Conservation (phyloP, 1,284 basidiomycete genomes). For the Boletus smithii region DNA sequence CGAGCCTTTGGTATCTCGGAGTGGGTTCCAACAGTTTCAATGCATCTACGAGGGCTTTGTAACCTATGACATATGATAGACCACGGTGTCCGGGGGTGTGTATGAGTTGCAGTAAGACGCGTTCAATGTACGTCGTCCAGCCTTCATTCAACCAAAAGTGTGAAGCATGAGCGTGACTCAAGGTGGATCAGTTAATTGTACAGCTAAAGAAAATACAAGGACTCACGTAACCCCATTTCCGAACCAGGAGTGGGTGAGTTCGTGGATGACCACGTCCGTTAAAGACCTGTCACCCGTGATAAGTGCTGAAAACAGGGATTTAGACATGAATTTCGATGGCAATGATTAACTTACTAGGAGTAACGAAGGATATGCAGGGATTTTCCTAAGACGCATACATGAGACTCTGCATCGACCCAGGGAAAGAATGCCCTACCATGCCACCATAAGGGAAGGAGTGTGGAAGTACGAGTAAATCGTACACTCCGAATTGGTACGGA, state of each 20-base stretch:
- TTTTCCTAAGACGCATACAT: slow-evolving; percentile 57
- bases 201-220: not conserved
- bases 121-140: slow-evolving; percentile 94
- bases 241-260: slow-evolving; percentile 81
- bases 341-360: slow-evolving; percentile 59
- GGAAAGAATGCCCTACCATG: slow-evolving; percentile 51
- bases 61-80: slow-evolving; percentile 77
- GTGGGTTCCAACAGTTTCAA: slow-evolving; percentile 56
- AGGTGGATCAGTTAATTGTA: slow-evolving; percentile 21
- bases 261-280: slow-evolving; percentile 86
- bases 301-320: slow-evolving; percentile 47
- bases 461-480: slow-evolving; percentile 89
- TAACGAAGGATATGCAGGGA: slow-evolving; percentile 83
- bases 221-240: slow-evolving; percentile 82
- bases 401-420: slow-evolving; percentile 2
- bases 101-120: slow-evolving; percentile 73
- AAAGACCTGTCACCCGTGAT: slow-evolving; percentile 82
- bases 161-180: slow-evolving; percentile 63
- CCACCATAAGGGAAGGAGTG: slow-evolving; percentile 93
- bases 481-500: slow-evolving; percentile 84
- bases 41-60: slow-evolving; percentile 71
- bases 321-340: not conserved
- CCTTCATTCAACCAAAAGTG: slow-evolving; percentile 95
- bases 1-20: slow-evolving; percentile 82
- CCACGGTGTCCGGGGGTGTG: slow-evolving; percentile 80